Percentiles rank a stretch among this genome's conserved stretches.
Conservation (phyloP, 1,284 basidiomycete species). For the Cutaneotrichosporon spelunceum region DNA sequence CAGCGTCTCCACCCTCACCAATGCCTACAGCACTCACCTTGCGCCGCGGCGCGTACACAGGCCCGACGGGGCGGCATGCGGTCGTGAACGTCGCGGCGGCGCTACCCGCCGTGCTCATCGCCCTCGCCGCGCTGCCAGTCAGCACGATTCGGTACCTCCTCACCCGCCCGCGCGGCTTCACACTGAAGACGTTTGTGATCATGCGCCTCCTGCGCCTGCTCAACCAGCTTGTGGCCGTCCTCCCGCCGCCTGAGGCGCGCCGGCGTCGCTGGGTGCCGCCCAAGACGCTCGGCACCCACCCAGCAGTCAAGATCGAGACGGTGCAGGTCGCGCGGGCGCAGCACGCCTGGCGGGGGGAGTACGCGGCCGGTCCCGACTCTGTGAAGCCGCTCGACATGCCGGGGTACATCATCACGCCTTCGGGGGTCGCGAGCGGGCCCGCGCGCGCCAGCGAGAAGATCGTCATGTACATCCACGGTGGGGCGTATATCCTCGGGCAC, state of each 20-base stretch:
- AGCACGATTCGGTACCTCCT: neutral
- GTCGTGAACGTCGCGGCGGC: neutral
- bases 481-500: slow-evolving; percentile 27
- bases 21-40: slow-evolving; percentile 5
- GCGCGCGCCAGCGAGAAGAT: slow-evolving; percentile 26
- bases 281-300: neutral
- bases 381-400: slow-evolving; percentile 6
- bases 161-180: neutral
- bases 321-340: neutral
- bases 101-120: neutral
- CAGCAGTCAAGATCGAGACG: neutral
- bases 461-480: slow-evolving; percentile 31
- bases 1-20: neutral
- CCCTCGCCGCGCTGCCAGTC: neutral
- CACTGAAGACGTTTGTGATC: neutral
- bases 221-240: neutral
- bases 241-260: neutral
- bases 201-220: neutral
- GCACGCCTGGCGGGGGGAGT: neutral
- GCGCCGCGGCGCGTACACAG: neutral
- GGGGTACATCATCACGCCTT: slow-evolving; percentile 7
- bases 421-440: slow-evolving; percentile 1
- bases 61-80: neutral
- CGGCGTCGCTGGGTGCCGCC: slow-evolving; percentile 1
- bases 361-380: neutral